A percentile compares a stretch with the other conserved stretches of the same genome.
Conservation (phyloP, 2,329 filamentous ascomycete species). For the Coniochaeta prunicola region DNA sequence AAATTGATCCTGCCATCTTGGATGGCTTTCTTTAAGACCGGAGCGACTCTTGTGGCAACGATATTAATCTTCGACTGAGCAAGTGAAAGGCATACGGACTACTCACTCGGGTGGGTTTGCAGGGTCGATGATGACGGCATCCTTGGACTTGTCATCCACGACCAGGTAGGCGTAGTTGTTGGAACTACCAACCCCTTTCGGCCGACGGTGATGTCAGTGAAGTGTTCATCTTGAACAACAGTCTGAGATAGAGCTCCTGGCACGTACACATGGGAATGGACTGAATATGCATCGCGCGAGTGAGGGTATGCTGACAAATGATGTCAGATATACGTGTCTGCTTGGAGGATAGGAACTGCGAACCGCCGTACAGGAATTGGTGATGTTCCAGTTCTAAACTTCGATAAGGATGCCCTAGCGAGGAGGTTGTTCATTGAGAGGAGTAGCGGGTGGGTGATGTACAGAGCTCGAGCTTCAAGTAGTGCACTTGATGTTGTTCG, state of each 20-base stretch:
- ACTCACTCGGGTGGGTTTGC: slow-evolving; percentile 70
- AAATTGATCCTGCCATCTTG: slow-evolving; percentile 69
- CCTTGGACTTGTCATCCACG: slow-evolving; percentile 69
- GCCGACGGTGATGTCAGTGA: background rate
- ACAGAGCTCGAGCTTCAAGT: background rate
- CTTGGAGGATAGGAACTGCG: background rate
- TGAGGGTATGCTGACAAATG: slow-evolving; percentile 20
- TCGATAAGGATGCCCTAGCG: background rate
- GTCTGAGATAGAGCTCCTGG: background rate
- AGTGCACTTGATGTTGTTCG: too few species aligned
- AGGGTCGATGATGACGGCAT: slow-evolving; percentile 73
- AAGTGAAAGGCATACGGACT: slow-evolving; percentile 4
- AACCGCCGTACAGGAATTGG: background rate
- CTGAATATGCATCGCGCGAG: slow-evolving; percentile 71
- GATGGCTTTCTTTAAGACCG: slow-evolving; percentile 66
- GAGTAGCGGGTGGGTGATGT: background rate
- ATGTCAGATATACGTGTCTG: background rate
- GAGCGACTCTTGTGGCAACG: slow-evolving; percentile 45
- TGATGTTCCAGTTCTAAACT: background rate
- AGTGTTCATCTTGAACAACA: background rate
- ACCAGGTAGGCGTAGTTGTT: slow-evolving; percentile 86
- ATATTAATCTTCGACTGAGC: background rate
- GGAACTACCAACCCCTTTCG: slow-evolving; percentile 62
- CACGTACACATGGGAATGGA: slow-evolving; percentile 81
- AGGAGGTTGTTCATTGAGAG: background rate